Evolutionary conservation across 257 asterid genomes (phyloP), one percentile per base, ranked within the genome.

Genomic region (Nicotiana knightiana): DNA sequence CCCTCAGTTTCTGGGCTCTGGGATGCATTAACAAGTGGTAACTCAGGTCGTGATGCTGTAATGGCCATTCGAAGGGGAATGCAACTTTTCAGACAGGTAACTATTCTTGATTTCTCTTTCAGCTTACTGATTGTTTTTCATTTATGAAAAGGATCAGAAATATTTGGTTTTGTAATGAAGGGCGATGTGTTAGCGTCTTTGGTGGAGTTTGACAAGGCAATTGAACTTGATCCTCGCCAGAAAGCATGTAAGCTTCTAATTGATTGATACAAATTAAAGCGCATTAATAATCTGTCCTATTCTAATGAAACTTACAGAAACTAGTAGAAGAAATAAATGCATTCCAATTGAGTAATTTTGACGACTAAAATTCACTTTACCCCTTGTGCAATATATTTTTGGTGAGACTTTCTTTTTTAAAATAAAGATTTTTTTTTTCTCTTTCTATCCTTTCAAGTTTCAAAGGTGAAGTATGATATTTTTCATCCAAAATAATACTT

Each of bases 1-100:
- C 88, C 95, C 77, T 85, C 97, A 75, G 92, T 90, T 88, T 91
- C 96, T 39, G 92, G 98, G 24, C 11, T 96, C 24, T 91, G 93
- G 93, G 93, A 92, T 70, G 93, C 98, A 85, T 12, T 96, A 82
- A 90, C 96, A 59, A 96, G 97, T 28, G 93, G 93, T 17, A 87
- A 85, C 85, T 84, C 93, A n/a, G 84, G 93, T 63, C 93, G 95
- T 8, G 98, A 93, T 80, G 92, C 98, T 35, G 87, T 68, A 67
- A 39, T 84, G 48, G 97, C 98, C 4, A 82, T 92, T 83, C 91
- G 93, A 79, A 90, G 87, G 21, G 99, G 99, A 73, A 96, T 96
- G 98, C 88, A 89, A 88, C 97, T 94, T 16, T 96, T 96, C 84
- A 86, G 98, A 86, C 98, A 96, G 97, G 99, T 93, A 65, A 8